Base-by-base conservation (phyloP, 1,284 basidiomycete genomes). In the Porogramme epimiltina region DNA sequence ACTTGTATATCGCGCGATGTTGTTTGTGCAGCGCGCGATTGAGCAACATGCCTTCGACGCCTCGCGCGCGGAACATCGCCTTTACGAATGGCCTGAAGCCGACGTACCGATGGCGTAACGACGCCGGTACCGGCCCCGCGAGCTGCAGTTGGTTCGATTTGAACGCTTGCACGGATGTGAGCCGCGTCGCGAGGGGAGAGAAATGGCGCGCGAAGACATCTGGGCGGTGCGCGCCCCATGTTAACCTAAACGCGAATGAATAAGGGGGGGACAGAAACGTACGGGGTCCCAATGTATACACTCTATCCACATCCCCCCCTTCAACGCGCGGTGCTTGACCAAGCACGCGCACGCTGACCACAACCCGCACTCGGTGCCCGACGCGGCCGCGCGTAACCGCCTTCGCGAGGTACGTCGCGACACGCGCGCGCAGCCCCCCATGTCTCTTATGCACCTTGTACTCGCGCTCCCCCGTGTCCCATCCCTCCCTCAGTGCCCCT, bases 81-180 rank as follows among this genome's bases (percentile, higher is more conserved):
- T 68, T 66, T 42, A 79, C 70, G 54, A 78, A 76, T 3, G 69
- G 62, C 40, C 68, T 69, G 61, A 77, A 79, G 28, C 74, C 74
- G 51, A 79, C 76, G 56, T 74, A 79, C 22, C 73, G 71, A 59
- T 75, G 74, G 23, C 74, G 73, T 15, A 80, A 68, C 39, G 72
- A 66, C 24, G 69, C 62, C 0, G 78, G 77, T 3, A 75, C 70
- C 2, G 78, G 77, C 0, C 78, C 78, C 3, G 66, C 58, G 6
- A 80, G 70, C 51, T 79, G 76, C 0, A 80, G 54, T 50, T 76
- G 69, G 61, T 74, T 77, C 1, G 76, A 75, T 52, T 75, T 69
- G 64, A 79, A 80, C n/a, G 60, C 44, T 25, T 42, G 49, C 10
- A 55, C 42, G 22, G 49, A 38, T 20, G 56, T 49, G 19, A 70